Evolutionary conservation across 139 green algal species (phyloP).

Genomic region (Micromonas pusilla): DNA sequence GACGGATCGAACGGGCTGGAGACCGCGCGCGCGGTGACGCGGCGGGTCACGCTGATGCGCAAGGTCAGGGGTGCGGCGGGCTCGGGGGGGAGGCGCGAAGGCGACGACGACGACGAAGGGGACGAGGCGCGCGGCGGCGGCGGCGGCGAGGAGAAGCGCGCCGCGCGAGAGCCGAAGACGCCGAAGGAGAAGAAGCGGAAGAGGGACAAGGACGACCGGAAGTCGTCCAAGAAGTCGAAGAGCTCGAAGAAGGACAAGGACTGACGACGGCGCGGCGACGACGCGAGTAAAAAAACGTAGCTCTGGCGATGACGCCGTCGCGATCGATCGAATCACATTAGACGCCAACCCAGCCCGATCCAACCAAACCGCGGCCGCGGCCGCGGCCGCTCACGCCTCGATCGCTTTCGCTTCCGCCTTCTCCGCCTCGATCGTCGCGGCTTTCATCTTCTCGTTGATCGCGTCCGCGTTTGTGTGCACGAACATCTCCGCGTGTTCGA

Average conservation of each 20-base stretch:
- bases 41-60: no score
- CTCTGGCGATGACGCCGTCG: background rate
- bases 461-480: background rate
- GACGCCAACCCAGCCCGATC: no score
- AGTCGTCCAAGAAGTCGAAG: background rate
- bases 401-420: background rate
- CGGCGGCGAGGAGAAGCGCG: background rate
- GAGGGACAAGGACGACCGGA: background rate
- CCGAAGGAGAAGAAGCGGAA: conserved; percentile 17
- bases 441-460: background rate
- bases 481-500: background rate
- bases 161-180: background rate
- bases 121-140: background rate
- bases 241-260: background rate
- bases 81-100: background rate
- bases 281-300: background rate
- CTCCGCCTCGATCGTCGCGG: background rate
- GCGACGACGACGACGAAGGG: background rate
- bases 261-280: background rate
- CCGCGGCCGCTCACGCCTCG: no score
- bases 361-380: no score
- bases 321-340: no score
- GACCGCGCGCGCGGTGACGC: no score
- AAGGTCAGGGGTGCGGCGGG: no score
- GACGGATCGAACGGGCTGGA: background rate